phyloP scores from a whole-genome alignment of 805 yeast genomes.

The Metschnikowia cerradonensis region DNA sequence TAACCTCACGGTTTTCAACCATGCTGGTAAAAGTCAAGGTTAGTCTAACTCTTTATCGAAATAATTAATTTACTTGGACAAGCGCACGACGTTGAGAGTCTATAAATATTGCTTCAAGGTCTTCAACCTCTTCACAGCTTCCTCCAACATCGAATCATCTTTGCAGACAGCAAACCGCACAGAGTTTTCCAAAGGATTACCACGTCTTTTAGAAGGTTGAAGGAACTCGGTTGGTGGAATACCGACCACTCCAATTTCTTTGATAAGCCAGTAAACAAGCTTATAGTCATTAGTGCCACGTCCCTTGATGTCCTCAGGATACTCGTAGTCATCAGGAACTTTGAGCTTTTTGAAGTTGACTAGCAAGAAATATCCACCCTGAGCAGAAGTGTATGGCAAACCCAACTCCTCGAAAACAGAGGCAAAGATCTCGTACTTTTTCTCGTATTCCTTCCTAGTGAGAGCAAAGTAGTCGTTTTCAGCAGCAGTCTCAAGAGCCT shows the following conservation, averaged over 20 bases:
- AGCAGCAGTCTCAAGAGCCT: slow-evolving; percentile 62
- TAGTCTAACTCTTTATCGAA: neutral
- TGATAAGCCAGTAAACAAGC: slow-evolving; percentile 88
- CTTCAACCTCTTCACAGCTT: slow-evolving; percentile 74
- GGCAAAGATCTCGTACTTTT: slow-evolving; percentile 71
- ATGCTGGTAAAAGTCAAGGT: neutral
- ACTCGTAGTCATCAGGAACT: slow-evolving; percentile 67
- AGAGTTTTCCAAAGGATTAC: slow-evolving; percentile 74
- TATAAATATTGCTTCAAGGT: slow-evolving; percentile 59
- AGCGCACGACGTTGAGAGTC: neutral
- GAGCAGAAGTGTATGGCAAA: slow-evolving; percentile 84
- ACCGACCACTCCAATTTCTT: slow-evolving; percentile 89
- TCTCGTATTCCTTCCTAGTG: slow-evolving; percentile 63
- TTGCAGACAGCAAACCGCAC: slow-evolving; percentile 95
- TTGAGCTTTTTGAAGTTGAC: slow-evolving; percentile 83
- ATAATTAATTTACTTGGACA: neutral
- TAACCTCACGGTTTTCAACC: neutral
- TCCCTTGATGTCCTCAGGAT: slow-evolving; percentile 62
- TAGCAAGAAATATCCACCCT: slow-evolving; percentile 89
- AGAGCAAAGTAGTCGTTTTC: slow-evolving; percentile 61
- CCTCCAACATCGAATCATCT: slow-evolving; percentile 73
- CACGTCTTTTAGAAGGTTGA: slow-evolving; percentile 54
- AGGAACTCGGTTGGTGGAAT: slow-evolving; percentile 98
- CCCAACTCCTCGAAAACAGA: slow-evolving; percentile 80
- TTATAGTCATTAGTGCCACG: slow-evolving; percentile 80